Base-by-base conservation (phyloP, 202 grass and related monocot genomes). In the Zizania palustris region DNA sequence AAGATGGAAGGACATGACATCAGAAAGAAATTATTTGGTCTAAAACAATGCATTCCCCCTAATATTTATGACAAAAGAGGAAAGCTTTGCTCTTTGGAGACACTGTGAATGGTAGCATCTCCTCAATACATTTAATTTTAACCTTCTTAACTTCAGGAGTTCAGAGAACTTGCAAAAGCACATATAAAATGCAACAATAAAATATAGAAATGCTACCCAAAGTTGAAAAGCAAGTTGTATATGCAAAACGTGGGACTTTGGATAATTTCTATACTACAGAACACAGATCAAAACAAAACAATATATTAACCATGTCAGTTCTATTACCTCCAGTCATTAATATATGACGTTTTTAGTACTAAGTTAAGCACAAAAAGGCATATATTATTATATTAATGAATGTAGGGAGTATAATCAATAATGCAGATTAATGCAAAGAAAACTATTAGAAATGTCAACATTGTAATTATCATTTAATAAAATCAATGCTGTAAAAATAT, bases 11-110 rank as follows among this genome's bases (percentile, higher is more conserved):
- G 37, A 73, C 53, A 81, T 11, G 65, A 62, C 14, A 63, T 56
- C 9, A 63, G 22, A 56, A 42, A 49, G 12, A 34, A 15, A 39
- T 63, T 14, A 42, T 37, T 41, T 13, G 6, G 13, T 53, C 20
- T 33, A 64, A 21, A 55, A 64, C 55, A n/a, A 38, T 38, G 12
- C 2, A 2, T 2, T 54, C 62, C 22, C 6, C 45, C 1, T 11
- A 78, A 51, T 65, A 49, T 72, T 45, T 82, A 60, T 63, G 6
- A 48, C 40, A 3, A 28, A 71, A 54, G 43, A 69, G 9, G 33
- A 38, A 70, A 76, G 20, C 45, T 45, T 84, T 40, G 22, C 6
- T 44, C 16, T 21, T 64, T 9, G 22, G 54, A 37, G 55, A 82
- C 60, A 58, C 16, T n/a, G 70, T 33, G 33, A 65, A 64, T 3